These are phyloP conservation scores for Ceraceosorus guamensis DNA, from an alignment of 1,284 basidiomycete genomes.

Conservation along the genomic window DNA sequence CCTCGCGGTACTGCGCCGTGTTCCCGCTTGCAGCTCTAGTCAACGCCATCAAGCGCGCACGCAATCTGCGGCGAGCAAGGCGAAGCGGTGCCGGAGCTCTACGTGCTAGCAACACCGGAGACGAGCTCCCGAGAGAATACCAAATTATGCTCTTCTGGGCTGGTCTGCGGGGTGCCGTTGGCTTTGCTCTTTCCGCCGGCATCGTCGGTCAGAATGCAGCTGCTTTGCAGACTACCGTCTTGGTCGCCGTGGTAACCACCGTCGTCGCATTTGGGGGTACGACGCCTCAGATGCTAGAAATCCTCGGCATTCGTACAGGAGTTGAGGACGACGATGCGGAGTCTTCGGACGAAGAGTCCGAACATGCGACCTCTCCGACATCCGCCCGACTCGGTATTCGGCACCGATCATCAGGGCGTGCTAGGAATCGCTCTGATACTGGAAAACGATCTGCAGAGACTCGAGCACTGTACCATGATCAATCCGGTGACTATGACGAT, in stretches of 20 bases:
- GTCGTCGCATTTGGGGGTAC: slow-evolving; percentile 94
- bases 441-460: neutral
- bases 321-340: slow-evolving; percentile 77
- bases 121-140: slow-evolving; percentile 40
- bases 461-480: slow-evolving; percentile 1
- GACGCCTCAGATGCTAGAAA: slow-evolving; percentile 90
- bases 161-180: slow-evolving; percentile 88
- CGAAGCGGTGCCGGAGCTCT: slow-evolving; percentile 19
- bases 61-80: slow-evolving; percentile 58
- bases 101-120: slow-evolving; percentile 13
- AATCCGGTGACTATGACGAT: slow-evolving; percentile 1
- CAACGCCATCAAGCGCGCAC: slow-evolving; percentile 77
- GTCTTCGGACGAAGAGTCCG: slow-evolving; percentile 69
- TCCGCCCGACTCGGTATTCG: too few relatives aligned
- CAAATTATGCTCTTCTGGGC: slow-evolving; percentile 82
- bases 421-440: neutral
- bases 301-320: slow-evolving; percentile 90
- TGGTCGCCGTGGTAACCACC: slow-evolving; percentile 90
- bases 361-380: neutral
- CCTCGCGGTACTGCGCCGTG: slow-evolving; percentile 89
- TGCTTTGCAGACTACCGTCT: slow-evolving; percentile 83
- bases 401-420: neutral
- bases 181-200: slow-evolving; percentile 89
- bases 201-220: slow-evolving; percentile 87
- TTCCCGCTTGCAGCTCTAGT: slow-evolving; percentile 93